Percentiles rank a stretch among this genome's conserved stretches.
Evolutionary conservation across 2,329 filamentous ascomycete species (phyloP).

Genomic region (Ceratocystis papillata): DNA sequence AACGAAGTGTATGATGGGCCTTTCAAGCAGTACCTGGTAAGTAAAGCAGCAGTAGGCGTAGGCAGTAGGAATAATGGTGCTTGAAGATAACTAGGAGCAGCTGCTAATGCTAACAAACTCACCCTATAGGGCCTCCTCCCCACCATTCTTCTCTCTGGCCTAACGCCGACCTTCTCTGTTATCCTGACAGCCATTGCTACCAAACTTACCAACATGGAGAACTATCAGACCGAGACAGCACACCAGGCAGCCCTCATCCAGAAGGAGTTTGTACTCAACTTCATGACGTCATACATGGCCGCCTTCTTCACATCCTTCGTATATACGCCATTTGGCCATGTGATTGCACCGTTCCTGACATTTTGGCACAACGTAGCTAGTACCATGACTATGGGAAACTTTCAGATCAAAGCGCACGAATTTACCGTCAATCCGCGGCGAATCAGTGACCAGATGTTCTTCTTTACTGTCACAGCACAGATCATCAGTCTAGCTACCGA

Average conservation of each 20-base stretch:
- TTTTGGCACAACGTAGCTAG: conserved; percentile 66
- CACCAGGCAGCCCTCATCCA: conserved; percentile 76
- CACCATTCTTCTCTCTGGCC: conserved; percentile 71
- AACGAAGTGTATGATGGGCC: conserved; percentile 86
- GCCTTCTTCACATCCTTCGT: conserved; percentile 89
- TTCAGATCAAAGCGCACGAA: conserved; percentile 51
- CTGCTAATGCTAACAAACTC: conserved; percentile 14
- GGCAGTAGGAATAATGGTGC: background rate
- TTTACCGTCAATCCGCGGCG: conserved; percentile 78
- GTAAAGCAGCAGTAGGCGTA: conserved; percentile 28
- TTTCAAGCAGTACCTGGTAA: conserved; percentile 70
- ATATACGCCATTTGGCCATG: conserved; percentile 80
- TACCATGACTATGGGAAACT: conserved; percentile 63
- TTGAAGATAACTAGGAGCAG: too few relatives aligned
- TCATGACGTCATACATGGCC: conserved; percentile 88
- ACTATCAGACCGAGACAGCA: conserved; percentile 76
- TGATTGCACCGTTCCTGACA: conserved; percentile 76
- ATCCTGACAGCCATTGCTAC: conserved; percentile 68
- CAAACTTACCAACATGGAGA: conserved; percentile 70
- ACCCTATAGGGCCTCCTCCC: conserved; percentile 65
- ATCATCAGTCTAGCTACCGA: conserved; percentile 80
- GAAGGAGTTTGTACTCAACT: conserved; percentile 93
- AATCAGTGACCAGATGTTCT: conserved; percentile 84
- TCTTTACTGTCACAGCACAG: conserved; percentile 89
- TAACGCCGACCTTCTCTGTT: conserved; percentile 66